Evolutionary conservation across 2,329 filamentous ascomycete genomes (phyloP).

Genomic region (Trichoderma atrobrunneum): DNA sequence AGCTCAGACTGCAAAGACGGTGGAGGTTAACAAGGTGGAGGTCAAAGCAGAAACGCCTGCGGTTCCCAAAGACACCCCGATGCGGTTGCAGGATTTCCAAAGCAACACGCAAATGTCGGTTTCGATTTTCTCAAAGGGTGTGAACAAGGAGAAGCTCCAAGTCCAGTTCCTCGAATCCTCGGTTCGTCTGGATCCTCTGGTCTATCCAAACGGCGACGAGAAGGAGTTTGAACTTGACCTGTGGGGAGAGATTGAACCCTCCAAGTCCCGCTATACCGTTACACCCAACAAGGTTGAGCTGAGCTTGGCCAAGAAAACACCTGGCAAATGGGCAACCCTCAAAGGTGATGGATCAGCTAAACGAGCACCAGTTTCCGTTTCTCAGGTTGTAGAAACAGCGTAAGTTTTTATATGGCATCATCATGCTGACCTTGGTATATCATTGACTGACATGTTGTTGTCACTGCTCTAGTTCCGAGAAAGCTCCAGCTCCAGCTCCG

Average conservation of each 20-base stretch:
- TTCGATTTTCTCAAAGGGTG: conserved; percentile 43
- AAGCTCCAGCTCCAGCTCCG: background rate
- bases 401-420: conserved; percentile 21
- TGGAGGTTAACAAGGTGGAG: background rate
- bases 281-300: conserved; percentile 80
- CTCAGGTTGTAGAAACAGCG: conserved; percentile 22
- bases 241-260: conserved; percentile 61
- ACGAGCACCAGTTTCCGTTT: background rate
- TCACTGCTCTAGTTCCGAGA: background rate
- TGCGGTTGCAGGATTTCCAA: conserved; percentile 38
- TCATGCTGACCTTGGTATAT: background rate
- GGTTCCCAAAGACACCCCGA: conserved; percentile 26
- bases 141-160: conserved; percentile 40
- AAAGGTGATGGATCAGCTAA: conserved; percentile 4
- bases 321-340: conserved; percentile 64
- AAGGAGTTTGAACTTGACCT: conserved; percentile 63
- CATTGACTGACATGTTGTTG: background rate
- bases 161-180: conserved; percentile 34
- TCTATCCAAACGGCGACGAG: conserved; percentile 50
- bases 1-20: conserved; percentile 15
- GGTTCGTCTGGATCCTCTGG: conserved; percentile 30
- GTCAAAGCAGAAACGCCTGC: background rate
- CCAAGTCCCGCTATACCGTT: conserved; percentile 60
- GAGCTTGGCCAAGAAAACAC: conserved; percentile 62
- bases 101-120: conserved; percentile 35